Percentiles rank a stretch among this genome's conserved stretches.
Evolutionary conservation across 257 asterid species (phyloP).

Genomic region (Solanum gandarillasii): DNA sequence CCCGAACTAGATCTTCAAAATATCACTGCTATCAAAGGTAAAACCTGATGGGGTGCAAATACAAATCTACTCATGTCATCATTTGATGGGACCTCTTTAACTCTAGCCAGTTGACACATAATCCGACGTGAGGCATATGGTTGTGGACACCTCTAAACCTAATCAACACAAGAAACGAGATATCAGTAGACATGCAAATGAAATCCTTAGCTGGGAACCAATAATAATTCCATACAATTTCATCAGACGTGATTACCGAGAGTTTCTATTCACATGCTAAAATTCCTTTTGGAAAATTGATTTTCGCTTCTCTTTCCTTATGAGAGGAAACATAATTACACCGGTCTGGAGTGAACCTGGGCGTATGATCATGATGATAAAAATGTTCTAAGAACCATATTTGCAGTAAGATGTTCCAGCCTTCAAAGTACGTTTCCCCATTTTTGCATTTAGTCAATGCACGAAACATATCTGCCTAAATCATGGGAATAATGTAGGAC

Average conservation of each 20-base stretch:
- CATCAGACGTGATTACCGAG: not conserved
- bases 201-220: not conserved
- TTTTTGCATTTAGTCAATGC: too few species aligned
- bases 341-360: not conserved
- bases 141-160: not conserved
- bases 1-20: not conserved
- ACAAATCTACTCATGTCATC: not conserved
- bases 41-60: not conserved
- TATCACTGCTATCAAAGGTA: too few species aligned
- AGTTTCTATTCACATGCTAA: not conserved
- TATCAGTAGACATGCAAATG: not conserved
- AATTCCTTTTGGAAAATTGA: not conserved
- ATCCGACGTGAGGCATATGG: not conserved
- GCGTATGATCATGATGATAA: not conserved
- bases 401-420: not conserved
- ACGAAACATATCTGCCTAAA: not conserved
- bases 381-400: not conserved
- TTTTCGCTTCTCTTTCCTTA: not conserved
- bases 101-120: not conserved
- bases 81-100: not conserved
- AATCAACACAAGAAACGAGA: not conserved
- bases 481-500: not conserved
- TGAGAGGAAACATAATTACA: not conserved
- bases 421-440: not conserved
- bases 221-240: not conserved